Evolutionary conservation across 2,329 filamentous ascomycete species (phyloP).

Genomic region (Penicillium sp.): DNA sequence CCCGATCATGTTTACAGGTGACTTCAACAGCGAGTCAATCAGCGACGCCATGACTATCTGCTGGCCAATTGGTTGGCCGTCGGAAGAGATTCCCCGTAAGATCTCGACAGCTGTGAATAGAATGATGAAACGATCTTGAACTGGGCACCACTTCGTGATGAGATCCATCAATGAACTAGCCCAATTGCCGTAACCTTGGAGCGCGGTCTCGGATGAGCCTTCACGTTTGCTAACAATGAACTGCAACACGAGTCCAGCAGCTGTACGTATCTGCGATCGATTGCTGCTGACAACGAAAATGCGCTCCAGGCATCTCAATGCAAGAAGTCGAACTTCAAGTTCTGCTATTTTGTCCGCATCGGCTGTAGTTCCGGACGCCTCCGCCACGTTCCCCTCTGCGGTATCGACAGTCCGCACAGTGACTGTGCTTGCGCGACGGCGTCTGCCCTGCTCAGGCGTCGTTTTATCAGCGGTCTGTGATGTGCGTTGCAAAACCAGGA

Average conservation of each 20-base stretch:
- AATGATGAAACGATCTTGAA: conserved; percentile 91
- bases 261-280: conserved; percentile 72
- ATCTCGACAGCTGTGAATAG: conserved; percentile 76
- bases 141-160: conserved; percentile 80
- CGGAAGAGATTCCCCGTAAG: conserved; percentile 63
- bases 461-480: conserved; percentile 65
- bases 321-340: conserved; percentile 79
- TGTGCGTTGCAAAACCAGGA: conserved; percentile 66
- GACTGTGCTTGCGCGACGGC: conserved; percentile 71
- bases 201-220: conserved; percentile 44
- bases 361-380: conserved; percentile 70
- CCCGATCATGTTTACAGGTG: conserved; percentile 88
- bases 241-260: conserved; percentile 67
- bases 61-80: conserved; percentile 66
- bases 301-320: conserved; percentile 79
- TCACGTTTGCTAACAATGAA: conserved; percentile 63
- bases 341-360: conserved; percentile 89
- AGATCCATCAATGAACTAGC: conserved; percentile 76
- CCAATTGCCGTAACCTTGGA: conserved; percentile 62
- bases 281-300: conserved; percentile 77
- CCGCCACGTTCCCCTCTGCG: conserved; percentile 61
- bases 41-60: conserved; percentile 74
- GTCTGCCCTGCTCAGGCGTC: conserved; percentile 43
- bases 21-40: conserved; percentile 77
- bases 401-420: conserved; percentile 71